Evolutionary conservation across 1,139 yeast genomes (phyloP), one percentile per base, ranked within the genome.

Genomic region (Magnusiomyces paraingens): DNA sequence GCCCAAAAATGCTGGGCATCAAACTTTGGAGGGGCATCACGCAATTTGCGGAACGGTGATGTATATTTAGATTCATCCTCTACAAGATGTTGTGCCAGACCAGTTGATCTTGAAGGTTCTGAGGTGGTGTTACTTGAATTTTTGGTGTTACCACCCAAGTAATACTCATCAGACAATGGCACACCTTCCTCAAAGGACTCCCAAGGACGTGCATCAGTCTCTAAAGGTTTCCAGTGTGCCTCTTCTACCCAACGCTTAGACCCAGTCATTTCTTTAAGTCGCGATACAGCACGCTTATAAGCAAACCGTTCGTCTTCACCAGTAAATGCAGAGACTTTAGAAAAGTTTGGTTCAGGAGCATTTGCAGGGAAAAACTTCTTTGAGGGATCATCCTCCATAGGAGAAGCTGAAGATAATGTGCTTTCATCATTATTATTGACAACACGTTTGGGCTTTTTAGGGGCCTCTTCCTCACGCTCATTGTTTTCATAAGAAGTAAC

Each of bases 251-350:
- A 84, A 8, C 62, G 61, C 29, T 69, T 72, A 0, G 85, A 79
- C 1, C 76, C 76, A 0, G 82, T 79, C 89, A 85, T 84, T 62
- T 85, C 91, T 57, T 74, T 73, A 29, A 85, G 75, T 60, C 93
- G 70, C 64, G 84, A 81, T 1, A 84, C 84, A 0, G 91, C 90
- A 59, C 91, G 68, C 59, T 81, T 82, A 62, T 80, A 84, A 2
- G 93, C 90, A 70, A 85, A 84, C 67, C 77, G 78, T 64, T 85
- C 91, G 66, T 85, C 91, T 62, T 84, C 90, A 32, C 93, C 91
- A 0, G 89, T 84, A 61, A 84, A 85, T 2, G 83, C 83, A 18
- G 73, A 72, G 14, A 77, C 65, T 51, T 81, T 74, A 18, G 78
- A 73, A 62, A 75, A 82, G 61, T 81, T 75, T 10, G 56, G 53